Evolutionary conservation across 352 stramenopile genomes (phyloP).

Genomic region (Elongisporangium undulatum): DNA sequence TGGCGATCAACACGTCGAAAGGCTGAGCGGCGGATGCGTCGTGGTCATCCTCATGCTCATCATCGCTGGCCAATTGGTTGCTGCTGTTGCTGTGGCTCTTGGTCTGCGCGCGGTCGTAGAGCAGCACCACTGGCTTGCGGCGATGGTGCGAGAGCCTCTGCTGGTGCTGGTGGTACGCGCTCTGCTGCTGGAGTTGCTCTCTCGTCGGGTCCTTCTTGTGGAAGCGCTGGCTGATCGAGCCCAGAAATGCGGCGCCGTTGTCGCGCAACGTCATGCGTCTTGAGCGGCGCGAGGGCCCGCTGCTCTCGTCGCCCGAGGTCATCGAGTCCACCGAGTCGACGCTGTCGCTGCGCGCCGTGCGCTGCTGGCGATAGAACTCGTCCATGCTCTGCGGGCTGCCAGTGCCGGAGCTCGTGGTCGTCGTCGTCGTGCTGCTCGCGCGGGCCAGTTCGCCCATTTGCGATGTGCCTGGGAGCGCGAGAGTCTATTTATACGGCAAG

Average conservation of each 20-base stretch:
- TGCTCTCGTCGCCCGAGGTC: neutral
- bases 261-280: neutral
- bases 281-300: neutral
- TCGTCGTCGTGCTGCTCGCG: neutral
- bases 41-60: slow-evolving; percentile 1
- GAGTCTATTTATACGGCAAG: neutral
- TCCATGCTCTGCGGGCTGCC: neutral
- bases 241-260: neutral
- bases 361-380: neutral
- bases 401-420: neutral
- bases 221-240: neutral
- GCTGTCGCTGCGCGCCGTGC: neutral
- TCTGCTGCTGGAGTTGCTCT: neutral
- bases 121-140: slow-evolving; percentile 28
- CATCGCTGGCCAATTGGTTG: neutral
- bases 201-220: neutral
- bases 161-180: slow-evolving; percentile 3
- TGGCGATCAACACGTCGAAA: slow-evolving; percentile 19
- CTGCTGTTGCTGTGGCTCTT: neutral
- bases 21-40: neutral
- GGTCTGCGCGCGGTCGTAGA: slow-evolving; percentile 13
- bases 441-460: neutral
- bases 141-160: slow-evolving; percentile 9
- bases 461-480: neutral
- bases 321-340: neutral